Percentiles rank a stretch among this genome's conserved stretches.
phyloP scores from a whole-genome alignment of 2,329 filamentous ascomycete species.

The Sphaerulina vaccinii region DNA sequence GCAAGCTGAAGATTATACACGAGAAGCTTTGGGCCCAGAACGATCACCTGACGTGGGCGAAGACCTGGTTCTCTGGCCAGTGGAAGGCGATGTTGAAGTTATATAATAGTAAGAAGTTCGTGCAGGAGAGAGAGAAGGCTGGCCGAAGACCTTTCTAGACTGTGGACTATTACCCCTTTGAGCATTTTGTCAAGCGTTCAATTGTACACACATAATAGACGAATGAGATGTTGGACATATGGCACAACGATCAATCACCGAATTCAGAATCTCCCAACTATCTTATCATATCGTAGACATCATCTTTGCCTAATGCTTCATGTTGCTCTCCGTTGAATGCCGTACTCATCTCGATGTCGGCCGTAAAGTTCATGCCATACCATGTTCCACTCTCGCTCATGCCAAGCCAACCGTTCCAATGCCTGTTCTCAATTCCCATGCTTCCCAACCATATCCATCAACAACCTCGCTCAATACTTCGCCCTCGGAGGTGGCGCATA shows the following conservation, averaged over 20 bases:
- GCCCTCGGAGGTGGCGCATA: constrained; percentile 20
- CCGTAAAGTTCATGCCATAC: background rate
- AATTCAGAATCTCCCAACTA: background rate
- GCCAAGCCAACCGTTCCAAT: no score
- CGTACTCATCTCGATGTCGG: background rate
- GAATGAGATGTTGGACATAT: constrained; percentile 3
- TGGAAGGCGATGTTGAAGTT: constrained; percentile 22
- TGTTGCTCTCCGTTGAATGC: background rate
- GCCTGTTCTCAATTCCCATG: background rate
- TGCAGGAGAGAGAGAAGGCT: constrained; percentile 10
- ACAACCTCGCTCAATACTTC: constrained; percentile 11
- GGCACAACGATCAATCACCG: background rate
- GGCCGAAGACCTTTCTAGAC: constrained; percentile 17
- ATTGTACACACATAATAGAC: constrained; percentile 6
- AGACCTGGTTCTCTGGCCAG: constrained; percentile 19
- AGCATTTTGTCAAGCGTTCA: constrained; percentile 12
- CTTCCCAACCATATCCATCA: background rate
- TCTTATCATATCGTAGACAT: background rate
- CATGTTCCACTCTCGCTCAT: background rate
- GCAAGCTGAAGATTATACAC: constrained; percentile 25
- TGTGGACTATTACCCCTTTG: background rate
- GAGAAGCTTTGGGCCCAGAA: constrained; percentile 25
- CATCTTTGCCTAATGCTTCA: background rate
- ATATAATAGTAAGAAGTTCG: constrained; percentile 24
- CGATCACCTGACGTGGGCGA: constrained; percentile 17